phyloP scores from a whole-genome alignment of 139 green algal species.

The Chlorella sp. region DNA sequence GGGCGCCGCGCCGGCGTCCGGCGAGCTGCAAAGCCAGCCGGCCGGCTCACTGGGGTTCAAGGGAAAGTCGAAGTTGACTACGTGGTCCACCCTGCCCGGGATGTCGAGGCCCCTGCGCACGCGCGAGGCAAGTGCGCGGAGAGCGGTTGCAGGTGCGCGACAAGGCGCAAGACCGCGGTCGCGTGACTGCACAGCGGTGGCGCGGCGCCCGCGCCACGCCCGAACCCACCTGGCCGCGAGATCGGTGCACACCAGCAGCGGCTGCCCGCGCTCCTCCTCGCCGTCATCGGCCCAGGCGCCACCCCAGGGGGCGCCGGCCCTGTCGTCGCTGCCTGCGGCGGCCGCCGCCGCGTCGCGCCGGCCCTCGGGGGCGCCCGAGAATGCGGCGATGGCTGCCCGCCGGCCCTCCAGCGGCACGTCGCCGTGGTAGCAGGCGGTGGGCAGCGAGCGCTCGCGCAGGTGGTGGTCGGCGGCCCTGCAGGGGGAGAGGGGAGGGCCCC shows the following conservation, averaged over 20 bases:
- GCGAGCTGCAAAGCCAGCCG: too few relatives aligned
- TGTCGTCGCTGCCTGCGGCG: neutral
- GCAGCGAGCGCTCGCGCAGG: slow-evolving; percentile 69
- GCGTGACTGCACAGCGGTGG: neutral
- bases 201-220: neutral
- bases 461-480: slow-evolving; percentile 82
- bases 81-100: slow-evolving; percentile 83
- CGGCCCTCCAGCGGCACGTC: slow-evolving; percentile 57
- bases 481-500: neutral
- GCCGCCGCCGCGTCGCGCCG: neutral
- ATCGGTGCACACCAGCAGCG: slow-evolving; percentile 93
- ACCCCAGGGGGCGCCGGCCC: too few relatives aligned
- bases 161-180: neutral
- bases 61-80: slow-evolving; percentile 99
- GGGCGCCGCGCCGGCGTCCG: too few relatives aligned
- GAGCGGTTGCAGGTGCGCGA: neutral
- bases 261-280: slow-evolving; percentile 18
- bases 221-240: slow-evolving; percentile 75
- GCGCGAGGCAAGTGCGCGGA: neutral
- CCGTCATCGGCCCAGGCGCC: neutral
- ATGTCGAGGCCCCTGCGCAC: slow-evolving; percentile 88
- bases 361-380: slow-evolving; percentile 17
- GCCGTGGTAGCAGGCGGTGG: slow-evolving; percentile 91
- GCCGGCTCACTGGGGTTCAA: slow-evolving; percentile 69
- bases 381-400: slow-evolving; percentile 36